Evolutionary conservation across 2,329 filamentous ascomycete genomes (phyloP).

Genomic region (Cordyceps pruinosa): DNA sequence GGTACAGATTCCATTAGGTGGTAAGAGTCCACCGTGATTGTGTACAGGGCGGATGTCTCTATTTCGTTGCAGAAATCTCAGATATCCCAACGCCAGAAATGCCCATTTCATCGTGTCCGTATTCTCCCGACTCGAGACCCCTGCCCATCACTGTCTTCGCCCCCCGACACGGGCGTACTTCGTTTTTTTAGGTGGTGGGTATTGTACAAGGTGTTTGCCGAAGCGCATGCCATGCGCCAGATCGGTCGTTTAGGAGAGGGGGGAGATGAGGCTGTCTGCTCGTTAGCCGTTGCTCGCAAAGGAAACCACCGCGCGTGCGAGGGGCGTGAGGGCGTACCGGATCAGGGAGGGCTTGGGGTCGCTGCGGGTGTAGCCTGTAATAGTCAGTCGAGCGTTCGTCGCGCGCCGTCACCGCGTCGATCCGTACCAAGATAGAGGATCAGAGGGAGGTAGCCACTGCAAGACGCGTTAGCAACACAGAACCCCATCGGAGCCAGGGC

Average conservation of each 20-base stretch:
- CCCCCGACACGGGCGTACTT: neutral
- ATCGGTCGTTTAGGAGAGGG: slow-evolving; percentile 46
- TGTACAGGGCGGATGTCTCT: slow-evolving; percentile 4
- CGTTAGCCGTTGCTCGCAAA: slow-evolving; percentile 19
- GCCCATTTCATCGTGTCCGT: neutral
- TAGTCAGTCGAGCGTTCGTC: slow-evolving; percentile 20
- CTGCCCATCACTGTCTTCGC: neutral
- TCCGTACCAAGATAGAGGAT: slow-evolving; percentile 87
- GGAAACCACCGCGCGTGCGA: too few relatives aligned
- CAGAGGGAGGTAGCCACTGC: slow-evolving; percentile 87
- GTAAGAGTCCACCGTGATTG: neutral
- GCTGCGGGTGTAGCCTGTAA: slow-evolving; percentile 82
- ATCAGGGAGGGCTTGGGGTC: slow-evolving; percentile 74
- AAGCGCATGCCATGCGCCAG: neutral
- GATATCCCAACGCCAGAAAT: slow-evolving; percentile 3
- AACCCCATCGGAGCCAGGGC: neutral
- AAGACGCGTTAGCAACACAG: slow-evolving; percentile 28
- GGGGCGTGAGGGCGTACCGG: slow-evolving; percentile 33
- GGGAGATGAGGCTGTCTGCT: slow-evolving; percentile 50
- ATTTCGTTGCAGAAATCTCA: neutral
- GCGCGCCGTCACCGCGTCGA: neutral
- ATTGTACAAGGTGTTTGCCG: slow-evolving; percentile 4
- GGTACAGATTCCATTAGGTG: slow-evolving; percentile 2
- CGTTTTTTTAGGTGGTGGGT: neutral
- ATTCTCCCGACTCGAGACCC: neutral